A percentile compares a stretch with the other conserved stretches of the same genome.
phyloP scores from a whole-genome alignment of 2,329 filamentous ascomycete species.

The Lojkania enalia region DNA sequence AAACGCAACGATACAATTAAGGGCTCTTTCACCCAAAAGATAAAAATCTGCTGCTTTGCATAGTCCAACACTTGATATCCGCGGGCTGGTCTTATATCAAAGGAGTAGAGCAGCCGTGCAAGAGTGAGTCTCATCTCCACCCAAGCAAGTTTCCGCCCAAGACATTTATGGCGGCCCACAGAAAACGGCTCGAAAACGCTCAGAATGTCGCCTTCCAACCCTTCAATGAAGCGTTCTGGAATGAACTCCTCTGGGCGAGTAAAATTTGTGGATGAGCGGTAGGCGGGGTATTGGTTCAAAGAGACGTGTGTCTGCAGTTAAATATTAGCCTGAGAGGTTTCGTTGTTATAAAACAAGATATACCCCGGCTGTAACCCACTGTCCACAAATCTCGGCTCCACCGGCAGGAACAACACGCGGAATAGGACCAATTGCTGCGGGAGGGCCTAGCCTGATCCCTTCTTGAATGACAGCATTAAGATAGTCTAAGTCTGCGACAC shows the following conservation, averaged over 20 bases:
- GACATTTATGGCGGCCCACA: constrained; percentile 31
- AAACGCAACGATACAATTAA: constrained; percentile 7
- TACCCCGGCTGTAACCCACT: constrained; percentile 11
- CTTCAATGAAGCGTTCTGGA: constrained; percentile 39
- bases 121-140: constrained; percentile 43
- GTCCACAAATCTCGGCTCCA: constrained; percentile 10
- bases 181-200: constrained; percentile 30
- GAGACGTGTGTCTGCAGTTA: constrained; percentile 21
- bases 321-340: too few relatives aligned
- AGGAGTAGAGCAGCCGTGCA: constrained; percentile 46
- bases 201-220: constrained; percentile 24
- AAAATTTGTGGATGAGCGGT: constrained; percentile 32
- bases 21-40: constrained; percentile 27
- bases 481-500: constrained; percentile 26
- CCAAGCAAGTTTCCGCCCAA: constrained; percentile 34
- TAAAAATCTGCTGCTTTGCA: constrained; percentile 27
- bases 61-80: constrained; percentile 18
- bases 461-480: constrained; percentile 29
- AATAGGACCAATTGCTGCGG: constrained; percentile 3
- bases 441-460: constrained; percentile 17
- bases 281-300: constrained; percentile 29
- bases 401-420: constrained; percentile 3
- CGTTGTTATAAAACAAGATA: constrained; percentile 1
- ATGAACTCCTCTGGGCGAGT: constrained; percentile 30
- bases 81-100: constrained; percentile 33